phyloP scores from a whole-genome alignment of 495 filamentous ascomycete species.

The Aspergillus nidulans region DNA sequence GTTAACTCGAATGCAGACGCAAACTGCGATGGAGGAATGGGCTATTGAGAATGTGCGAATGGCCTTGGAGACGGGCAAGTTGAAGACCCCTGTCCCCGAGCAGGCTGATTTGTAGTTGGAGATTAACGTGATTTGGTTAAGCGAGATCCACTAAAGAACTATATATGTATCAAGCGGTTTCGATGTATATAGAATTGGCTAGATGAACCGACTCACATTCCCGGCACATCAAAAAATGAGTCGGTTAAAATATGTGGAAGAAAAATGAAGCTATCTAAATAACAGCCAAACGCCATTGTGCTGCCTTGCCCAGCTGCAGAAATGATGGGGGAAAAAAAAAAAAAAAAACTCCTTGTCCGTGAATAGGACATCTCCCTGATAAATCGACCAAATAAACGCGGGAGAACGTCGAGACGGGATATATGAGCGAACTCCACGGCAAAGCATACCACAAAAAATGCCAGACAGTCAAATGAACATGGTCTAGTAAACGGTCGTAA shows the following conservation, averaged over 20 bases:
- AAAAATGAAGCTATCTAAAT: conserved; percentile 6
- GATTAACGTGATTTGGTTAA: background rate
- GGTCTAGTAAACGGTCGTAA: conserved; percentile 19
- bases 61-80: conserved; percentile 50
- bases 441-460: background rate
- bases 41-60: conserved; percentile 57
- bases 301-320: conserved; percentile 15
- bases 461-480: conserved; percentile 1
- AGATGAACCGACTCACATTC: background rate
- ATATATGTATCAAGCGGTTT: background rate
- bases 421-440: conserved; percentile 2
- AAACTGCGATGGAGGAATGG: conserved; percentile 62
- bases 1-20: conserved; percentile 35
- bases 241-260: background rate
- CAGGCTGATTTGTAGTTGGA: conserved; percentile 43
- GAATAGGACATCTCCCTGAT: conserved; percentile 5
- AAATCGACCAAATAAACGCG: conserved; percentile 2
- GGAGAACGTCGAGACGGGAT: conserved; percentile 2
- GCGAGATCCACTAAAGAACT: background rate
- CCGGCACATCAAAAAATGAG: background rate
- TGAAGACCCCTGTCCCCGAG: conserved; percentile 56
- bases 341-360: conserved; percentile 20
- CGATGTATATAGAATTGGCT: conserved; percentile 1
- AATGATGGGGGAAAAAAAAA: conserved; percentile 1
- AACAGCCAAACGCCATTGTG: conserved; percentile 21